Percentiles rank a stretch among this genome's conserved stretches.
These are phyloP conservation scores for Yamadazyma phyllophila DNA, from an alignment of 805 yeast genomes.

Conservation along the genomic window DNA sequence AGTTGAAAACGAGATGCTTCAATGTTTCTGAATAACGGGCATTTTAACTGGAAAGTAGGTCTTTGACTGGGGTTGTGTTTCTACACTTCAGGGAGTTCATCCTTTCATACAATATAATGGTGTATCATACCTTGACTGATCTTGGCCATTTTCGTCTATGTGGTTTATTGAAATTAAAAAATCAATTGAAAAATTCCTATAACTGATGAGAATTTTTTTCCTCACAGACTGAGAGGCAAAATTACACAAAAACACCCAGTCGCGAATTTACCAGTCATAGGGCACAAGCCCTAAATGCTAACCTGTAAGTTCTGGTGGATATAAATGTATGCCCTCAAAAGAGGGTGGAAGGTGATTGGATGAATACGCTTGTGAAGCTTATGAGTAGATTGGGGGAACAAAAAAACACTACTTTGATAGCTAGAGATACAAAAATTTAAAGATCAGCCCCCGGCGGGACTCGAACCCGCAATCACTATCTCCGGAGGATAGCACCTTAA, in stretches of 20 bases:
- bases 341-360: background rate
- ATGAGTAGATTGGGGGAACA: background rate
- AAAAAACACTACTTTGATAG: background rate
- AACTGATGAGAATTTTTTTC: constrained; percentile 14
- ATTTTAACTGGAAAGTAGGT: background rate
- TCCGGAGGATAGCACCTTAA: constrained; percentile 73
- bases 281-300: constrained; percentile 6
- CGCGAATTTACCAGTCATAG: constrained; percentile 5
- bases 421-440: background rate
- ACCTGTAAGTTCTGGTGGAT: background rate
- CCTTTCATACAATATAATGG: constrained; percentile 8
- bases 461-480: constrained; percentile 75
- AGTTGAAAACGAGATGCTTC: too few relatives aligned
- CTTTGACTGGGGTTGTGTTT: background rate
- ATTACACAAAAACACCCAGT: constrained; percentile 5
- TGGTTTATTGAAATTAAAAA: constrained; percentile 11
- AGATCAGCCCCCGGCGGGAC: constrained; percentile 64
- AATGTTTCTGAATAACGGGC: too few relatives aligned
- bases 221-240: background rate
- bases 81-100: background rate
- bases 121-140: constrained; percentile 53
- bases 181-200: constrained; percentile 15
- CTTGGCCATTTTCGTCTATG: constrained; percentile 51
- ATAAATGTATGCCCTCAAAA: background rate
- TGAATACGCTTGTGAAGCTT: too few relatives aligned